Conservation (phyloP, 2,329 filamentous ascomycete genomes). For the Ceratocystis papillata region DNA sequence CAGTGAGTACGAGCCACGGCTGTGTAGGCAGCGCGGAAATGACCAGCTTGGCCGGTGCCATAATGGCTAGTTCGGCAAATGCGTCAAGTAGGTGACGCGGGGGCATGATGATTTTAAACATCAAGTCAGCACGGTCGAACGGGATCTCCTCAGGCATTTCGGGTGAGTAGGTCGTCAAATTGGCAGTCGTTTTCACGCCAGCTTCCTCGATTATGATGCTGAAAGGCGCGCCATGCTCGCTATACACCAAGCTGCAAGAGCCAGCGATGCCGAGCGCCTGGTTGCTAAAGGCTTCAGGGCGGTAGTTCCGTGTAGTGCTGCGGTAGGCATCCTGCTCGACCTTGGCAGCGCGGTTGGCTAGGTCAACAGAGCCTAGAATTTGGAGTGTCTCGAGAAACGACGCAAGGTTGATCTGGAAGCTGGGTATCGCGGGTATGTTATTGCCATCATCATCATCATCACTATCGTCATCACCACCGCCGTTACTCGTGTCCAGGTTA, state of each 20-base stretch:
- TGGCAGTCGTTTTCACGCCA: conserved; percentile 78
- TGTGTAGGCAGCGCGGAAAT: conserved; percentile 53
- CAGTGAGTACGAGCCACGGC: conserved; percentile 66
- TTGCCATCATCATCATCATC: no score
- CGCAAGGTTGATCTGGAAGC: conserved; percentile 77
- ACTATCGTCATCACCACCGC: conserved; percentile 35
- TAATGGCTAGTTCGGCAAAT: conserved; percentile 56
- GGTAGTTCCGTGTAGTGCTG: conserved; percentile 51
- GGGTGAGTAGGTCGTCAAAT: conserved; percentile 77
- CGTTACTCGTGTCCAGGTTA: conserved; percentile 38
- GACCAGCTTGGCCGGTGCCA: conserved; percentile 61
- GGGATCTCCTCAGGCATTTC: conserved; percentile 71
- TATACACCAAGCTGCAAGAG: conserved; percentile 74
- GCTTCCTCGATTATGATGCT: conserved; percentile 78
- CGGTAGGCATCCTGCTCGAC: conserved; percentile 50
- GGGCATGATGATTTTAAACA: conserved; percentile 92
- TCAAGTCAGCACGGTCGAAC: conserved; percentile 66
- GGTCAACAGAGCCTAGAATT: conserved; percentile 80
- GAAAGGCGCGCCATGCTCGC: conserved; percentile 62
- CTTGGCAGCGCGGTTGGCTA: conserved; percentile 47
- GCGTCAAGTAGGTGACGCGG: conserved; percentile 61
- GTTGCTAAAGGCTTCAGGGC: conserved; percentile 67
- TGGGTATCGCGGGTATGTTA: conserved; percentile 41
- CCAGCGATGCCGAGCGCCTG: conserved; percentile 74
- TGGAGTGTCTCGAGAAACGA: conserved; percentile 88